A percentile compares a stretch with the other conserved stretches of the same genome.
Conservation (phyloP, 805 yeast species). For the Nakazawaea populi region DNA sequence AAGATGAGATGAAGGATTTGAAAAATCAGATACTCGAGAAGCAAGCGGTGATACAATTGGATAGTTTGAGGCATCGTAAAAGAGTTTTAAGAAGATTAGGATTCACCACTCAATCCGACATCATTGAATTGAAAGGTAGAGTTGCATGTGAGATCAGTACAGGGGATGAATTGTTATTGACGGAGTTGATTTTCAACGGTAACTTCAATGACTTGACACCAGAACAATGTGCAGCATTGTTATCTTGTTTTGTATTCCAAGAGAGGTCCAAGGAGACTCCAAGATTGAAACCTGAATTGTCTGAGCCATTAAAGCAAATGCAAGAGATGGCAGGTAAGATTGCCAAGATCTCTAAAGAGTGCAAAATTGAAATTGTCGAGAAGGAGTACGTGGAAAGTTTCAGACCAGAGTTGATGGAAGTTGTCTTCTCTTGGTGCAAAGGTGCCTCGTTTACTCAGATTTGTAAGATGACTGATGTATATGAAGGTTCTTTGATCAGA, state of each 20-base stretch:
- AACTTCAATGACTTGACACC: conserved; percentile 82
- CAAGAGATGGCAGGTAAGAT: conserved; percentile 88
- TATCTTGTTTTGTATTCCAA: conserved; percentile 95
- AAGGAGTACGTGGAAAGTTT: conserved; percentile 90
- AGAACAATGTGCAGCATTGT: conserved; percentile 85
- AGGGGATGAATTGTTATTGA: conserved; percentile 79
- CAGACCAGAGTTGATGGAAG: conserved; percentile 94
- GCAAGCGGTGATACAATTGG: conserved; percentile 87
- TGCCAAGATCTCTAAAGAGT: conserved; percentile 84
- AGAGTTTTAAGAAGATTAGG: conserved; percentile 90
- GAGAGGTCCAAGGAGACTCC: conserved; percentile 90
- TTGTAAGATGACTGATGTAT: conserved; percentile 98
- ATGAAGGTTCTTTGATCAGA: conserved; percentile 93
- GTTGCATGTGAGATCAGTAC: conserved; percentile 96
- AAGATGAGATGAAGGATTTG: conserved; percentile 49
- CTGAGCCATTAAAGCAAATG: conserved; percentile 86
- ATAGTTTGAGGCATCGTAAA: conserved; percentile 88
- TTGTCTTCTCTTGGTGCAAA: conserved; percentile 92
- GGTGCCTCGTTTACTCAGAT: conserved; percentile 96
- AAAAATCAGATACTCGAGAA: conserved; percentile 72
- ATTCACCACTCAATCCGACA: conserved; percentile 79
- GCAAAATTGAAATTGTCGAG: conserved; percentile 84
- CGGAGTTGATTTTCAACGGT: conserved; percentile 94
- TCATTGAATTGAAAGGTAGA: conserved; percentile 93
- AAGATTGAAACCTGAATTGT: conserved; percentile 77